These are phyloP conservation scores for Biancaea sappan DNA, from an alignment of 306 rosid species.

Conservation along the genomic window DNA sequence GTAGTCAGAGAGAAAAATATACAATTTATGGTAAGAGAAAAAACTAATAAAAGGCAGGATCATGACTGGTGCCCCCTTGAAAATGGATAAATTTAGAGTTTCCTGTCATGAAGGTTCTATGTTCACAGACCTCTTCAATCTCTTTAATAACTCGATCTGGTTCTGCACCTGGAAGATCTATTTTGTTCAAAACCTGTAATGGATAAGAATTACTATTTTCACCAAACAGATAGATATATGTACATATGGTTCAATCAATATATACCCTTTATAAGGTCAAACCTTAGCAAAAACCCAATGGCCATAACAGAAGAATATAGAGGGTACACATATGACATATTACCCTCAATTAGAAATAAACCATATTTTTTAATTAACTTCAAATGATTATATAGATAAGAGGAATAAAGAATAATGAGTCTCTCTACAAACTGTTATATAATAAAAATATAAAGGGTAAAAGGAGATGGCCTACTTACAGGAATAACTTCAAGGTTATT, in stretches of 20 bases:
- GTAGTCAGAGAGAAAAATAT: conserved; percentile 13
- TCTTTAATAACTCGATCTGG: conserved; percentile 81
- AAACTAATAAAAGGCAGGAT: conserved; percentile 26
- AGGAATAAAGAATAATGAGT: conserved; percentile 18
- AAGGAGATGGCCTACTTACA: conserved; percentile 49
- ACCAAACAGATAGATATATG: conserved; percentile 9
- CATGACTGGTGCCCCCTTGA: conserved; percentile 7
- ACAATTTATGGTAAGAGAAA: neutral
- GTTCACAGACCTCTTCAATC: conserved; percentile 77
- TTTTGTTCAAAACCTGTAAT: conserved; percentile 85
- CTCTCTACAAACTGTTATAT: conserved; percentile 1
- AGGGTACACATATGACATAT: neutral
- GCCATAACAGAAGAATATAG: neutral
- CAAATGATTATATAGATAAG: neutral
- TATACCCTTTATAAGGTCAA: conserved; percentile 11
- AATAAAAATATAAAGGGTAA: neutral
- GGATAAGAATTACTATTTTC: conserved; percentile 26
- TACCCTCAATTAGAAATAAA: neutral
- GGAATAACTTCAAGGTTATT: conserved; percentile 86
- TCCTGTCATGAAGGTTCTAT: conserved; percentile 13
- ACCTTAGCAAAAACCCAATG: neutral
- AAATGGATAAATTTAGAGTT: conserved; percentile 32
- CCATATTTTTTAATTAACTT: neutral
- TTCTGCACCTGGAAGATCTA: conserved; percentile 97
- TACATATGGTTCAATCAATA: conserved; percentile 14